Conservation (phyloP, 768 basidiomycete genomes). For the Tulasnella sp. region DNA sequence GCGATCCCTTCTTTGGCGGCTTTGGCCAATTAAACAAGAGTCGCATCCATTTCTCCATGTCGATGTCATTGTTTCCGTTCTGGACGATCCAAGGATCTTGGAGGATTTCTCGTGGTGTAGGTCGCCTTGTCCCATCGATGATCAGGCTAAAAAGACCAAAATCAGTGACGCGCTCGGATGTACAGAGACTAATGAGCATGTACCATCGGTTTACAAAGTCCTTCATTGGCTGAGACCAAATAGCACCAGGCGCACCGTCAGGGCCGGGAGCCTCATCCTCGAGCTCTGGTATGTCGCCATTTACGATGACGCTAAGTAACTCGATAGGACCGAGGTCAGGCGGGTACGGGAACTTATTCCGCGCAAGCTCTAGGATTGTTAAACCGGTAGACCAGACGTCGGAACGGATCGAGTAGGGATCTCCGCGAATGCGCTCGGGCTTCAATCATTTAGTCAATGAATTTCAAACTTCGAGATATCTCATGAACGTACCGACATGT, state of each 20-base stretch:
- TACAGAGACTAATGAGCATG: conserved; percentile 6
- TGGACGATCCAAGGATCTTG: conserved; percentile 71
- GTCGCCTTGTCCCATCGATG: conserved; percentile 54
- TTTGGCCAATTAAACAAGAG: conserved; percentile 57
- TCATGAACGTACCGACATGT: conserved; percentile 83
- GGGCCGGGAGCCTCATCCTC: conserved; percentile 53
- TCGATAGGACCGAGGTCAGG: conserved; percentile 86
- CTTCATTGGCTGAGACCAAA: conserved; percentile 79
- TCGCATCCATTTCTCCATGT: conserved; percentile 83
- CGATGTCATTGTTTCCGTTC: conserved; percentile 69
- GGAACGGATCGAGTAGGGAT: conserved; percentile 85
- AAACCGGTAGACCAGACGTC: conserved; percentile 99
- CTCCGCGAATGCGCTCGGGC: conserved; percentile 91
- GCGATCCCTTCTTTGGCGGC: neutral
- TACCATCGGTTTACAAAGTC: conserved; percentile 81
- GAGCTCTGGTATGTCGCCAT: conserved; percentile 40
- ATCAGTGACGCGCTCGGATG: conserved; percentile 12
- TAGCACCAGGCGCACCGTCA: conserved; percentile 24
- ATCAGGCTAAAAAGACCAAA: conserved; percentile 40
- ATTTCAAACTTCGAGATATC: neutral
- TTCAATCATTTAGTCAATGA: conserved; percentile 24
- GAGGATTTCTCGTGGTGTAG: conserved; percentile 74
- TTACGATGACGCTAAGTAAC: conserved; percentile 46
- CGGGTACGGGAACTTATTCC: conserved; percentile 93
- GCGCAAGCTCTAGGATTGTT: conserved; percentile 83